These are phyloP conservation scores for Aspergillus cejpii DNA, from an alignment of 2,329 filamentous ascomycete species.

Conservation along the genomic window DNA sequence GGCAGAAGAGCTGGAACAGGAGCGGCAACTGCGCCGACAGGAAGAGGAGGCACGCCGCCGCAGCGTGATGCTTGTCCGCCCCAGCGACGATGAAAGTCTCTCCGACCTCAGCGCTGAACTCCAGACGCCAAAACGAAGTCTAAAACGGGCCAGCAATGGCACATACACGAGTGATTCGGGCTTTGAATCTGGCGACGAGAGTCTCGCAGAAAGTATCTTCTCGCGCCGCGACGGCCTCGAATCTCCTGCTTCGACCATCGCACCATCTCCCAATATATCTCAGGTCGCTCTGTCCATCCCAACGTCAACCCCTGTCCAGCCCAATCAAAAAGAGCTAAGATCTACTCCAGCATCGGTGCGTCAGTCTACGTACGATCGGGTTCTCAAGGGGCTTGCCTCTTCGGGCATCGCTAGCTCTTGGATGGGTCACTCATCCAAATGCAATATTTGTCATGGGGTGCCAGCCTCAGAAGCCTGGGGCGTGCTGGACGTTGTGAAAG, in stretches of 20 bases:
- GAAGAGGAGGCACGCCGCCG: slow-evolving; percentile 36
- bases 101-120: slow-evolving; percentile 31
- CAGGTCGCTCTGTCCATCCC: slow-evolving; percentile 28
- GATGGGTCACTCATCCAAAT: slow-evolving; percentile 29
- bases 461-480: slow-evolving; percentile 48
- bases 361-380: slow-evolving; percentile 39
- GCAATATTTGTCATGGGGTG: slow-evolving; percentile 38
- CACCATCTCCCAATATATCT: slow-evolving; percentile 34
- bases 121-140: slow-evolving; percentile 28
- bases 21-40: slow-evolving; percentile 36
- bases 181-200: slow-evolving; percentile 54
- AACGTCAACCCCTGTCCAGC: slow-evolving; percentile 29
- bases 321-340: slow-evolving; percentile 28
- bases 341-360: slow-evolving; percentile 17
- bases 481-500: slow-evolving; percentile 46
- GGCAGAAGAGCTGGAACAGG: slow-evolving; percentile 43
- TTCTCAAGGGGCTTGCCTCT: slow-evolving; percentile 38
- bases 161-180: slow-evolving; percentile 50
- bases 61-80: slow-evolving; percentile 27
- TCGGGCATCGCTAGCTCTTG: slow-evolving; percentile 30
- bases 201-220: slow-evolving; percentile 45
- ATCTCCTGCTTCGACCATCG: slow-evolving; percentile 33
- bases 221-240: slow-evolving; percentile 34
- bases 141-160: slow-evolving; percentile 36
- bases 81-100: slow-evolving; percentile 29